Evolutionary conservation across 805 yeast genomes (phyloP).

Genomic region (Yamadazyma sp.): DNA sequence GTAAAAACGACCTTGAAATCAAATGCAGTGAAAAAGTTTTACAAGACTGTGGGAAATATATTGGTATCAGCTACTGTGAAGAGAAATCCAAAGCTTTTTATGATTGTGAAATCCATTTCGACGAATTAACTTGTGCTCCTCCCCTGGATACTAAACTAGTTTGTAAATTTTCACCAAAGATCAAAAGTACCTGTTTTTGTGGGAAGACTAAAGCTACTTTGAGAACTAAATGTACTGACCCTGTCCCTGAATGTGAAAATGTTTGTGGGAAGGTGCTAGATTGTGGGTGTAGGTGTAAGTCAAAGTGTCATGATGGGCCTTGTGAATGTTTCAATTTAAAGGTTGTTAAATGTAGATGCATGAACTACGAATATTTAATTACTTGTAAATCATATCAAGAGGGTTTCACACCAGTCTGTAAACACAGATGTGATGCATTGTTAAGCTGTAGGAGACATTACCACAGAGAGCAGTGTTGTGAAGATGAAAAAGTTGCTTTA

Average conservation of each 20-base stretch:
- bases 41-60: constrained; percentile 25
- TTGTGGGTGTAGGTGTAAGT: constrained; percentile 74
- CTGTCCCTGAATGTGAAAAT: constrained; percentile 70
- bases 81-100: constrained; percentile 44
- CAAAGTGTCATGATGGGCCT: constrained; percentile 72
- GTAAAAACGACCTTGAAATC: constrained; percentile 44
- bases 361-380: constrained; percentile 50
- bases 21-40: constrained; percentile 46
- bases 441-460: constrained; percentile 80
- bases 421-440: constrained; percentile 67
- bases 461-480: constrained; percentile 69
- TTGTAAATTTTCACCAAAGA: constrained; percentile 65
- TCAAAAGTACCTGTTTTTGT: constrained; percentile 71
- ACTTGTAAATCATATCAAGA: constrained; percentile 59
- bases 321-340: constrained; percentile 63
- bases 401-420: constrained; percentile 59
- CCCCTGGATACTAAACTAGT: constrained; percentile 22
- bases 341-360: constrained; percentile 61
- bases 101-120: constrained; percentile 64
- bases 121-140: constrained; percentile 52
- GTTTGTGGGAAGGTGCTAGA: constrained; percentile 59
- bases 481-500: constrained; percentile 59
- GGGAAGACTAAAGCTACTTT: constrained; percentile 53
- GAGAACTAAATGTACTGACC: constrained; percentile 67
- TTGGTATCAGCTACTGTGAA: constrained; percentile 36